Evolutionary conservation across 176 grass and related monocot species (phyloP).

Genomic region (Zoysia pacifica): DNA sequence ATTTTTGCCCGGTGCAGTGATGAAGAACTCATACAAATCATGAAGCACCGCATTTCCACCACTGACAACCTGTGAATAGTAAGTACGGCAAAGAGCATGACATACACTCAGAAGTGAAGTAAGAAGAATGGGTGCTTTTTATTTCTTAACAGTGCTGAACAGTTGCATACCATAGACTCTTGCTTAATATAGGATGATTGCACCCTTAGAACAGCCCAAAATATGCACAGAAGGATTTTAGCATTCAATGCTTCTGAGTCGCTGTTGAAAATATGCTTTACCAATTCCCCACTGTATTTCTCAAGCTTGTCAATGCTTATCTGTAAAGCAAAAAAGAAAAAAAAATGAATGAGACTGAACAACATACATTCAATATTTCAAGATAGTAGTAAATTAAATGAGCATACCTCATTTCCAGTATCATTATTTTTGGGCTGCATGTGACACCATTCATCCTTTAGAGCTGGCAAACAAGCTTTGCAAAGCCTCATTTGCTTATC

Average conservation of each 20-base stretch:
- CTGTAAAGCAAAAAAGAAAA: constrained; percentile 40
- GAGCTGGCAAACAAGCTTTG: constrained; percentile 60
- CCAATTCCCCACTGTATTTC: constrained; percentile 57
- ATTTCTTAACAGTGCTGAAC: constrained; percentile 48
- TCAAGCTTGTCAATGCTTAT: constrained; percentile 60
- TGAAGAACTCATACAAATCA: constrained; percentile 81
- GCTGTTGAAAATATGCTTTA: constrained; percentile 61
- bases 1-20: constrained; percentile 57
- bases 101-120: constrained; percentile 22
- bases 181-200: constrained; percentile 47
- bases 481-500: constrained; percentile 55
- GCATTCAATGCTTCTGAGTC: constrained; percentile 67
- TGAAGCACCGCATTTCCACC: constrained; percentile 43
- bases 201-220: constrained; percentile 74
- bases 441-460: constrained; percentile 73
- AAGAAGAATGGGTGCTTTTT: constrained; percentile 6
- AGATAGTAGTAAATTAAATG: constrained; percentile 34
- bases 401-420: constrained; percentile 63
- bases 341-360: not conserved
- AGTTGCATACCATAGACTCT: constrained; percentile 55
- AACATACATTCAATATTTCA: constrained; percentile 16
- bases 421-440: constrained; percentile 38
- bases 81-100: constrained; percentile 32
- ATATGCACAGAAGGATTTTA: constrained; percentile 73
- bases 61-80: constrained; percentile 48